Conservation (phyloP, 2,329 filamentous ascomycete genomes). For the Colletotrichum somersetense region DNA sequence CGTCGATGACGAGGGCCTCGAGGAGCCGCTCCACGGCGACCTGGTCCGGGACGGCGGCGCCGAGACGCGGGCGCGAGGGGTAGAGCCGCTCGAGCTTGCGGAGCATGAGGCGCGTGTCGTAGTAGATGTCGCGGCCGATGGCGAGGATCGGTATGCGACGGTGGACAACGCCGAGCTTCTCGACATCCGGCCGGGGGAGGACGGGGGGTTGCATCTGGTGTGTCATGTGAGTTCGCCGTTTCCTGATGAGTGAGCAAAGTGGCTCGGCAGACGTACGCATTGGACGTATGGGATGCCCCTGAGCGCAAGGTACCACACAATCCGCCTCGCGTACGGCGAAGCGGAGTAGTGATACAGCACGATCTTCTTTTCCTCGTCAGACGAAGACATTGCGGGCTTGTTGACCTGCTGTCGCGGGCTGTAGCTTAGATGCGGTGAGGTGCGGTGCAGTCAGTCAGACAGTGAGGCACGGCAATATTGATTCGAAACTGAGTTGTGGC, state of each 20-base stretch:
- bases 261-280: conserved; percentile 66
- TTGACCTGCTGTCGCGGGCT: not conserved
- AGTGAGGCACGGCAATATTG: not conserved
- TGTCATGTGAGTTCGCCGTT: conserved; percentile 14
- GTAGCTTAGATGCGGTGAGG: not conserved
- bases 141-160: conserved; percentile 77
- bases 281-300: conserved; percentile 74
- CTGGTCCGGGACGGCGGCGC: conserved; percentile 54
- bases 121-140: conserved; percentile 76
- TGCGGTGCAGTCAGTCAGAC: not conserved
- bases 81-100: conserved; percentile 71
- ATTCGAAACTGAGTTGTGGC: not conserved
- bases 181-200: conserved; percentile 75
- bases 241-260: not conserved
- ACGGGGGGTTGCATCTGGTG: conserved; percentile 73
- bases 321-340: conserved; percentile 73
- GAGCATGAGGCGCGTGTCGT: conserved; percentile 78
- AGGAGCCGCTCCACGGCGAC: conserved; percentile 67
- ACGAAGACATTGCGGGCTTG: conserved; percentile 23
- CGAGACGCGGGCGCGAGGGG: conserved; percentile 56
- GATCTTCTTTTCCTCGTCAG: conserved; percentile 49
- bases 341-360: conserved; percentile 75
- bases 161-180: conserved; percentile 72
- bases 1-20: conserved; percentile 67
- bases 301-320: conserved; percentile 77